These are phyloP conservation scores for Moesziomyces sp. DNA, from an alignment of 1,284 basidiomycete species.

Conservation along the genomic window DNA sequence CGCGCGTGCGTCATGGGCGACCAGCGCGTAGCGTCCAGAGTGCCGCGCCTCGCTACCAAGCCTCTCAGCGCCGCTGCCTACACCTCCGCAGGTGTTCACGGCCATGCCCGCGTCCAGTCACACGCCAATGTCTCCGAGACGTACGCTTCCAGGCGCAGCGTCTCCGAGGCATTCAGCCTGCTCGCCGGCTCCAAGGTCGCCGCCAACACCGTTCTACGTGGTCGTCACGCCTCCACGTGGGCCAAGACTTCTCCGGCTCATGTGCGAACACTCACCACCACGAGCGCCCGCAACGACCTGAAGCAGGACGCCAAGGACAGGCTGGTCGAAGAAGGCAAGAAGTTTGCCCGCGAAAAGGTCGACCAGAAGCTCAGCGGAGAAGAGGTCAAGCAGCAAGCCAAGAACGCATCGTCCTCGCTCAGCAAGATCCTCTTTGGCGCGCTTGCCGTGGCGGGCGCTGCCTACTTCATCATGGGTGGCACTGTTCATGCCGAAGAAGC, in stretches of 20 bases:
- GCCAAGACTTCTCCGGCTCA: not conserved
- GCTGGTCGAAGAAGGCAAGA: constrained; percentile 33
- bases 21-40: constrained; percentile 34
- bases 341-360: constrained; percentile 23
- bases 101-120: not conserved
- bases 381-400: constrained; percentile 26
- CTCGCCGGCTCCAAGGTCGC: constrained; percentile 34
- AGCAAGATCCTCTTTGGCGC: constrained; percentile 32
- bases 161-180: constrained; percentile 26
- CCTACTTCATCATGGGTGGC: constrained; percentile 25
- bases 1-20: constrained; percentile 28
- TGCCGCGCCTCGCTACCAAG: constrained; percentile 29
- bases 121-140: not conserved
- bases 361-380: constrained; percentile 8
- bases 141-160: constrained; percentile 20
- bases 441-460: constrained; percentile 25
- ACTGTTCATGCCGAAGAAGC: constrained; percentile 30
- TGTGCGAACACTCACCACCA: constrained; percentile 11
- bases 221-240: constrained; percentile 25
- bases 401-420: constrained; percentile 13
- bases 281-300: constrained; percentile 9
- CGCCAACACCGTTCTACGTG: constrained; percentile 25
- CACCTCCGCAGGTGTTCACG: not conserved
- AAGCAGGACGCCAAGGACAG: constrained; percentile 27
- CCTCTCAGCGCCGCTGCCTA: not conserved